Percentiles rank a stretch among this genome's conserved stretches.
Conservation (phyloP, 345 rosid genomes). For the Euphorbia peplus region DNA sequence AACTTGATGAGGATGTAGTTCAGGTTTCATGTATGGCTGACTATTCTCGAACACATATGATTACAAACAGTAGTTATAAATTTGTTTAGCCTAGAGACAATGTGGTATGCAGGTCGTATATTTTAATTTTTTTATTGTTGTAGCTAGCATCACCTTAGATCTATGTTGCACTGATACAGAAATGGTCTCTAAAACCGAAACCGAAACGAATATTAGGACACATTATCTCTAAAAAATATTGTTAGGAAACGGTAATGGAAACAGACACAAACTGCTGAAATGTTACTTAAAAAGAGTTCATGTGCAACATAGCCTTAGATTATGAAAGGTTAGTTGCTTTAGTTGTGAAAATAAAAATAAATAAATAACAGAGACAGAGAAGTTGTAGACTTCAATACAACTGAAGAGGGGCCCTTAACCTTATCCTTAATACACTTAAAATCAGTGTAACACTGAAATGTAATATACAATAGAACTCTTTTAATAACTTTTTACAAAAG, state of each 20-base stretch:
- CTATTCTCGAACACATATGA: neutral
- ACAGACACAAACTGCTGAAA: no score
- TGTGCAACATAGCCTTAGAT: no score
- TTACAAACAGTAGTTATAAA: neutral
- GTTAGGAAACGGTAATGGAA: no score
- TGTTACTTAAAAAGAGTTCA: no score
- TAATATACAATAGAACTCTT: neutral
- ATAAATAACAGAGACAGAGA: neutral
- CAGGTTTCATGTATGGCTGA: neutral
- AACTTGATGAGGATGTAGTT: neutral
- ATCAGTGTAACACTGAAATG: neutral
- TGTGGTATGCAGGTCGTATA: neutral
- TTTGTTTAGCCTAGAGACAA: neutral
- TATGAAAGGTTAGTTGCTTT: neutral
- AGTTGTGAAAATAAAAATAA: neutral
- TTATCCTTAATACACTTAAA: no score
- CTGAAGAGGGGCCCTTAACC: no score
- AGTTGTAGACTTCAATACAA: no score
- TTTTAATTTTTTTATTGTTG: neutral
- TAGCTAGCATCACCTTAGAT: neutral
- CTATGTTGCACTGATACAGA: no score
- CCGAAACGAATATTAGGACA: no score
- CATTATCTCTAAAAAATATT: no score
- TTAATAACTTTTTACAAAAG: neutral
- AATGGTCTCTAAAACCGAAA: no score